Evolutionary conservation across 1,139 yeast genomes (phyloP).

Genomic region (Zygoascus meyerae): DNA sequence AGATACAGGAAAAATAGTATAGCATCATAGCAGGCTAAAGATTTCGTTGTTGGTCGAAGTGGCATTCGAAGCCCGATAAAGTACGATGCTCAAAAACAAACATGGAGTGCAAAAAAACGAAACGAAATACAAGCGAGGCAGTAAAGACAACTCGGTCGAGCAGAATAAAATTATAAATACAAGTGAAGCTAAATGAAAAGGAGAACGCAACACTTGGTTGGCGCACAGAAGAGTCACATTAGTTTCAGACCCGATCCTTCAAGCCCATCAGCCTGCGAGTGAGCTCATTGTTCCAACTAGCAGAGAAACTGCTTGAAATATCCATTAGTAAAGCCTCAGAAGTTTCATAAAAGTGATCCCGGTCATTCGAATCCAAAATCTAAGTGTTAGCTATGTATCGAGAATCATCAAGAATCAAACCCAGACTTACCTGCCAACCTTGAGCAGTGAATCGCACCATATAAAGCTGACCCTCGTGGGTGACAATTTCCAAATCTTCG

Average conservation of each 20-base stretch:
- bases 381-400: not conserved
- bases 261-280: constrained; percentile 23
- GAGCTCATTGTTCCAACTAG: constrained; percentile 34
- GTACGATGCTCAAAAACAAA: too few species aligned
- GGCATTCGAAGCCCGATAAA: too few species aligned
- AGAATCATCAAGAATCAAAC: not conserved
- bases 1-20: too few species aligned
- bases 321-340: constrained; percentile 44
- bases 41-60: too few species aligned
- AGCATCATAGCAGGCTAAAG: too few species aligned
- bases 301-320: constrained; percentile 35
- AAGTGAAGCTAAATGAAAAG: too few species aligned
- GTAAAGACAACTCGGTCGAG: too few species aligned
- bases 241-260: not conserved
- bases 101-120: too few species aligned
- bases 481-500: constrained; percentile 16
- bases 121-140: too few species aligned
- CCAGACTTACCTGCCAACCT: constrained; percentile 28
- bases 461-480: constrained; percentile 23
- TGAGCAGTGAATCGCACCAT: constrained; percentile 19
- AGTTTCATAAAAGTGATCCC: constrained; percentile 36
- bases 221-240: too few species aligned
- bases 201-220: too few species aligned
- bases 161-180: too few species aligned
- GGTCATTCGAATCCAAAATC: not conserved